Evolutionary conservation across 495 filamentous ascomycete species (phyloP), one percentile per base, ranked within the genome.

Genomic region (Neurospora tetraspora): DNA sequence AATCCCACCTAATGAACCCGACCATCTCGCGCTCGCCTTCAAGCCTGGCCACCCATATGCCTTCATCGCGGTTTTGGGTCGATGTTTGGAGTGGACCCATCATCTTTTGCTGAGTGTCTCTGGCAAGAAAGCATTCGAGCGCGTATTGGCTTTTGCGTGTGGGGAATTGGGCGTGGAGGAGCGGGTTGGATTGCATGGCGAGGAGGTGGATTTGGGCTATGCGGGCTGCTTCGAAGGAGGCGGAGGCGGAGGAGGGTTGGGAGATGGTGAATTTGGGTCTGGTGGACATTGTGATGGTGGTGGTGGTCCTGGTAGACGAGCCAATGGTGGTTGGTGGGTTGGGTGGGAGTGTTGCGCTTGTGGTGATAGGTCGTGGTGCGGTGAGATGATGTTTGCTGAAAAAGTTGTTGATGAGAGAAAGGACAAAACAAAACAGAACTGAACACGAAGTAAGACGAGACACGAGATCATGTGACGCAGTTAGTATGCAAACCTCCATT

Each of bases 101-200:
- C n/a, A 12, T 53, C 45, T 59, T 31, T 59, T 59, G 47, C 5
- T 7, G 11, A 61, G 53, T 76, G 45, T 84, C 73, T 27, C 70
- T 47, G 2, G 68, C 73, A 45, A 86, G 72, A 69, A 79, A 78
- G 0, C 9, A 31, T 34, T 72, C 59, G 9, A 83, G 71, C 1
- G 59, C 68, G 23, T 10, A 39, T 18, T 81, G 77, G 72, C 78
- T 77, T 5, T 74, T 71, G 11, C 74, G 74, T 3, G 79, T 81
- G 11, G 84, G 82, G 69, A 85, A 86, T 69, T 86, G 84, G 1
- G 76, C 80, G 73, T 82, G 79, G 6, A 85, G 77, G 38, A 85
- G 72, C 8, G 72, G 73, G 69, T 85, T 85, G 61, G 77, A 59
- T 45, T 79, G 75, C 78, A 86, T 85, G 38, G 84, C 83, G n/a